These are phyloP conservation scores for Claviceps pazoutovae DNA, from an alignment of 2,329 filamentous ascomycete genomes.

Conservation along the genomic window DNA sequence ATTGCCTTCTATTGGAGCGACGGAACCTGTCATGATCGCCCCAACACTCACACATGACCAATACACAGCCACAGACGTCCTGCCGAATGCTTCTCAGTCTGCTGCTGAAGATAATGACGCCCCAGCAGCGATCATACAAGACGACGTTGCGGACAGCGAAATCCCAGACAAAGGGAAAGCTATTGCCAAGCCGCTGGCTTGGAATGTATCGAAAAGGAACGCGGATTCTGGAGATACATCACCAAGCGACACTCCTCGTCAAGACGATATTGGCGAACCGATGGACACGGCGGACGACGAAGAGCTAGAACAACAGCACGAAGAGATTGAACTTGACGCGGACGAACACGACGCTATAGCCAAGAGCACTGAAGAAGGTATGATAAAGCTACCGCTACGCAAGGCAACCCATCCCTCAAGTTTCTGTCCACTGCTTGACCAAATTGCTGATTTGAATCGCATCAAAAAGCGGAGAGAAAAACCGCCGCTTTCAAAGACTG, in stretches of 20 bases:
- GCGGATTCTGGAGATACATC: slow-evolving; percentile 8
- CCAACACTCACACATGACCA: slow-evolving; percentile 21
- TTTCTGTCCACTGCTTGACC: background rate
- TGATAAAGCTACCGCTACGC: slow-evolving; percentile 23
- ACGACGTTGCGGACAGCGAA: slow-evolving; percentile 13
- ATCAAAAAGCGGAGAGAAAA: slow-evolving; percentile 59
- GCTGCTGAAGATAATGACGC: slow-evolving; percentile 32
- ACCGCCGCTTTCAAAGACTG: slow-evolving; percentile 68
- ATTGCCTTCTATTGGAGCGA: slow-evolving; percentile 31
- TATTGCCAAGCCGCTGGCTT: slow-evolving; percentile 26
- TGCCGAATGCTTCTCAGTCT: slow-evolving; percentile 25
- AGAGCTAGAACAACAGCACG: slow-evolving; percentile 31
- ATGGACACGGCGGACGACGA: slow-evolving; percentile 23
- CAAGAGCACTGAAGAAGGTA: slow-evolving; percentile 53
- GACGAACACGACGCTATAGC: slow-evolving; percentile 43
- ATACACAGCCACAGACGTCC: slow-evolving; percentile 21
- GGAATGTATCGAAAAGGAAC: slow-evolving; percentile 26
- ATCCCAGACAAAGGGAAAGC: slow-evolving; percentile 18
- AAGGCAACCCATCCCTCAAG: background rate
- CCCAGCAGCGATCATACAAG: slow-evolving; percentile 16
- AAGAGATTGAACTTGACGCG: slow-evolving; percentile 33
- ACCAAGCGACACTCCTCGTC: slow-evolving; percentile 8
- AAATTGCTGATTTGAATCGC: slow-evolving; percentile 10
- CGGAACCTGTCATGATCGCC: slow-evolving; percentile 22
- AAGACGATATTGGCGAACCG: slow-evolving; percentile 20